Evolutionary conservation across 495 filamentous ascomycete genomes (phyloP), one percentile per base, ranked within the genome.

Genomic region (Neurospora sp.): DNA sequence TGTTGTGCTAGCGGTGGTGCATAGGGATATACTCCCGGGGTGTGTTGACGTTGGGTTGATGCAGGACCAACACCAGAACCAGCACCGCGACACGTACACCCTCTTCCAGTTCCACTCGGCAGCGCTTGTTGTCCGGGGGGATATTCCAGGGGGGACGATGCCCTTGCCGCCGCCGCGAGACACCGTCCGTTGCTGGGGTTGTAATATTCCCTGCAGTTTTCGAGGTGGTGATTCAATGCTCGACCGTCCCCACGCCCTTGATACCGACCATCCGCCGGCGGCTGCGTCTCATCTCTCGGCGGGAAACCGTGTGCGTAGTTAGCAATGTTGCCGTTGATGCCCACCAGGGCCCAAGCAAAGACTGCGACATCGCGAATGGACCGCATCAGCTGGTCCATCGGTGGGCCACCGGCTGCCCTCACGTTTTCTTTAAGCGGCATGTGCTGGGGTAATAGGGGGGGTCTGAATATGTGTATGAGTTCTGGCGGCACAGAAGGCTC

Each of bases 351-450:
- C 92, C 92, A 95, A 16, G 92, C 92, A 77, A 95, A 94, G 39
- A 94, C 90, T 20, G 92, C 93, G 39, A 93, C 90, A 62, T 96
- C 93, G 40, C 92, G 90, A 73, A 96, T 96, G 7, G 90, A 90
- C 59, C 88, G 86, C 91, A 95, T 92, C 75, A 96, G 89, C 71
- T 89, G 76, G 12, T 89, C 86, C 12, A 85, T 74, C 66, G 86
- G 84, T 31, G 88, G 88, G 16, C 88, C 88, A 14, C 84, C 82
- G 1, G 85, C 81, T 18, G 81, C 79, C 72, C 83, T 85, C 39
- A 83, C 82, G 70, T 80, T 80, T 42, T 85, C 82, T 39, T 82
- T 77, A 38, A 85, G 69, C 71, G 84, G 83, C 83, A 85, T 84
- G 70, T 80, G 82, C 71, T 84, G 80, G 0, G 83, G 84, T 35